Percentiles rank a stretch among this genome's conserved stretches.
Conservation (phyloP, 306 rosid genomes). For the Arachis hypogaea region DNA sequence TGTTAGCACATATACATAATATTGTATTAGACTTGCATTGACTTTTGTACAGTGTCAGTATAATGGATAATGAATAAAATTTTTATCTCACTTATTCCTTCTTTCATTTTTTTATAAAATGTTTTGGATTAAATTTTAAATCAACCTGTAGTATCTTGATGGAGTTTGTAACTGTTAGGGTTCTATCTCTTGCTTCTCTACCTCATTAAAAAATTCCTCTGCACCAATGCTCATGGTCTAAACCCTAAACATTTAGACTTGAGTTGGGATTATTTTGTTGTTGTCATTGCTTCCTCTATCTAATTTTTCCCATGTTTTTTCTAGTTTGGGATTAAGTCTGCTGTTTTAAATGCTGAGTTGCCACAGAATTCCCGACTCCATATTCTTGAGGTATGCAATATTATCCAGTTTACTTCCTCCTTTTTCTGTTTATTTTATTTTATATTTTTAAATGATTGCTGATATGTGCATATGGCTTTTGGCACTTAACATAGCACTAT, state of each 20-base stretch:
- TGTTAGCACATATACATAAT: not conserved
- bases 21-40: not conserved
- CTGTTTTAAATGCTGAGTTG: constrained; percentile 93
- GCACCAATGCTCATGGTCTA: constrained; percentile 5
- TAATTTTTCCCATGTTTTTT: constrained; percentile 26
- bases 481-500: constrained; percentile 3
- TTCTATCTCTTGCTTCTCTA: no score
- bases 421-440: not conserved
- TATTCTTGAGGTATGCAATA: constrained; percentile 80
- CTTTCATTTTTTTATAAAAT: not conserved
- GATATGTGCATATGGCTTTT: not conserved
- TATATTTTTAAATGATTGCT: constrained; percentile 23
- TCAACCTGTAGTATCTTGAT: constrained; percentile 5
- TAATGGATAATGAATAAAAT: constrained; percentile 18
- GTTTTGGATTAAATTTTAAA: constrained; percentile 17
- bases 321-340: constrained; percentile 93
- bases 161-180: not conserved
- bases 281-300: not conserved
- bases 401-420: not conserved
- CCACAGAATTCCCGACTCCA: constrained; percentile 98
- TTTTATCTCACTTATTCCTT: not conserved
- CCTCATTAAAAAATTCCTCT: not conserved
- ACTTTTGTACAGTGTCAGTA: constrained; percentile 16
- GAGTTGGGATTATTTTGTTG: constrained; percentile 27
- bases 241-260: constrained; percentile 6